A percentile compares a stretch with the other conserved stretches of the same genome.
These are phyloP conservation scores for Pleomassaria siparia DNA, from an alignment of 2,329 filamentous ascomycete genomes.

Conservation along the genomic window DNA sequence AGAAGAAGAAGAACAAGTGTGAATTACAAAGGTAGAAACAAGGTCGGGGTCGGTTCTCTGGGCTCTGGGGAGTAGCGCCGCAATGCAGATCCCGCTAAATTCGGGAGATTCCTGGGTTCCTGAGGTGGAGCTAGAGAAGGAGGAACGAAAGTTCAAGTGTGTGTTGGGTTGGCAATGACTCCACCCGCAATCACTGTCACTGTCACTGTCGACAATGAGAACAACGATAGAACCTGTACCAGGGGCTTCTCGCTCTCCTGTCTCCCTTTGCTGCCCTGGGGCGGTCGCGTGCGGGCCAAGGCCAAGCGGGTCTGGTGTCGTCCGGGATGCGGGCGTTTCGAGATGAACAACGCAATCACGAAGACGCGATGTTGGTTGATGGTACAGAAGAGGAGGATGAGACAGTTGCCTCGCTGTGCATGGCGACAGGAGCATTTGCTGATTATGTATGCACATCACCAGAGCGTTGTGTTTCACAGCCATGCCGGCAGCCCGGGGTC, in stretches of 20 bases:
- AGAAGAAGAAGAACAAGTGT: not conserved
- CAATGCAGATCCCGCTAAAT: too few species aligned
- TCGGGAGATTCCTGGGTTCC: too few species aligned
- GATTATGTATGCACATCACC: conserved; percentile 28
- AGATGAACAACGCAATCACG: conserved; percentile 13
- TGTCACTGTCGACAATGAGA: too few species aligned
- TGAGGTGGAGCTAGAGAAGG: too few species aligned
- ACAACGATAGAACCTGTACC: not conserved
- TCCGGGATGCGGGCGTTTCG: conserved; percentile 10
- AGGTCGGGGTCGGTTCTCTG: too few species aligned
- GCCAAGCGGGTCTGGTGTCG: conserved; percentile 6
- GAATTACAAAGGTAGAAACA: too few species aligned
- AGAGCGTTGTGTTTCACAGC: conserved; percentile 37
- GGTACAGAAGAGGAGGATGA: conserved; percentile 11
- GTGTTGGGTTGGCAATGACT: too few species aligned
- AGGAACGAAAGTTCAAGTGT: too few species aligned
- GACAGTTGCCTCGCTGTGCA: conserved; percentile 29
- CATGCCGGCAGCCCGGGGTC: conserved; percentile 17
- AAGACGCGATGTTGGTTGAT: conserved; percentile 6
- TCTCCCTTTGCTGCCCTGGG: not conserved
- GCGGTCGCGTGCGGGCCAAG: conserved; percentile 7
- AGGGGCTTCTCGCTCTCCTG: conserved; percentile 1
- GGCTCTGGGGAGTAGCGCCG: too few species aligned
- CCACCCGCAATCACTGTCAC: too few species aligned
- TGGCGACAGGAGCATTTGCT: conserved; percentile 23